phyloP scores from a whole-genome alignment of 192 early-diverging fungal species.

The Oehlia diaphana region DNA sequence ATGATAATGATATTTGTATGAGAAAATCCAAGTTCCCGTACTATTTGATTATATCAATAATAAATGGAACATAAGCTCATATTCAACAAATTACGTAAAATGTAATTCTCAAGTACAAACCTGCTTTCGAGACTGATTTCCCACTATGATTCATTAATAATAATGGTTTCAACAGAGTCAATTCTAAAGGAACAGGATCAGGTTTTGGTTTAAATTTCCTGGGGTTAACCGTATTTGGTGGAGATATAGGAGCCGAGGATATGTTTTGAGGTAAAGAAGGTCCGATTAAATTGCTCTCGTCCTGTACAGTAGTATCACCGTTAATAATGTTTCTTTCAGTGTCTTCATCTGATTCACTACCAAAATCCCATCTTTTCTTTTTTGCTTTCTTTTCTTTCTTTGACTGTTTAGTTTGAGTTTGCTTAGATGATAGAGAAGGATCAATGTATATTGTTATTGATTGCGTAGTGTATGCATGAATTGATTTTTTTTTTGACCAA shows the following conservation, averaged over 20 bases:
- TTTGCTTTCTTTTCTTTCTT: background rate
- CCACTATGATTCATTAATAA: slow-evolving; percentile 74
- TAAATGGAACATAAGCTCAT: background rate
- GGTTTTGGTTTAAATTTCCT: slow-evolving; percentile 13
- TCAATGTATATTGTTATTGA: slow-evolving; percentile 23
- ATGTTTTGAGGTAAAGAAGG: background rate
- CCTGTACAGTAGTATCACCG: background rate
- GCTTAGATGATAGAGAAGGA: slow-evolving; percentile 28
- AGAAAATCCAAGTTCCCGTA: slow-evolving; percentile 45
- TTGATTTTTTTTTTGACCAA: slow-evolving; percentile 42
- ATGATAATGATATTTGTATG: slow-evolving; percentile 55
- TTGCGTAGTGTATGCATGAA: slow-evolving; percentile 36
- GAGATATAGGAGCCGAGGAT: background rate
- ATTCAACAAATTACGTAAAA: background rate
- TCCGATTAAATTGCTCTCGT: background rate
- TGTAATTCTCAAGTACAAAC: slow-evolving; percentile 39
- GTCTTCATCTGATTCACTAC: background rate
- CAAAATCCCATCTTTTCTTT: background rate
- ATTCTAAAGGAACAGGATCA: slow-evolving; percentile 34
- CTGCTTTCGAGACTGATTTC: slow-evolving; percentile 57
- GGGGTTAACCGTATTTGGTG: background rate
- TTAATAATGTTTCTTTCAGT: background rate
- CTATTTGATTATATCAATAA: slow-evolving; percentile 25
- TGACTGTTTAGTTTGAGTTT: background rate
- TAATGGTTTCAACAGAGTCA: slow-evolving; percentile 65